Conservation (phyloP, 164 flowering plant species). For the Macadamia tetraphylla region DNA sequence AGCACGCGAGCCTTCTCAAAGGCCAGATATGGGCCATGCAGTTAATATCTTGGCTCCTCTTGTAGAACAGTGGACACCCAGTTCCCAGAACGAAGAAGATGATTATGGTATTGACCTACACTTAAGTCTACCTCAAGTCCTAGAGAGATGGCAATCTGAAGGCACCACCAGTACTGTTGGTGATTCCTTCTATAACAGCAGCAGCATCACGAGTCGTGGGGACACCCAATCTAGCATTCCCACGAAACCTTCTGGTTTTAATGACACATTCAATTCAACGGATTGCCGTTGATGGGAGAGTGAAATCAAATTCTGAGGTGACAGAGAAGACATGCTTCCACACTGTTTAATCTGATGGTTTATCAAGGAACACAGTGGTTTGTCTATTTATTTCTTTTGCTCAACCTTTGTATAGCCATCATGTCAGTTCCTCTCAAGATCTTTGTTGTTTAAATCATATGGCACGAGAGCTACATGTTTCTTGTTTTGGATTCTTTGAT, state of each 20-base stretch:
- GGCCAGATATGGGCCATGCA: slow-evolving; percentile 54
- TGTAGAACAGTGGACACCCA: slow-evolving; percentile 54
- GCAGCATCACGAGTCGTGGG: slow-evolving; percentile 8
- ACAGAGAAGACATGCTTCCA: background rate
- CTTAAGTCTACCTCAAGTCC: slow-evolving; percentile 30
- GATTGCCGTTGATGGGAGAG: slow-evolving; percentile 23
- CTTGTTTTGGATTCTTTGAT: slow-evolving; percentile 7
- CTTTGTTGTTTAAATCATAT: background rate
- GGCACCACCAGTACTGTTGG: slow-evolving; percentile 25
- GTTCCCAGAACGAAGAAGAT: slow-evolving; percentile 28
- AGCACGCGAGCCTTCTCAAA: slow-evolving; percentile 44
- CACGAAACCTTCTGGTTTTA: slow-evolving; percentile 33
- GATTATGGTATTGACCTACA: slow-evolving; percentile 19
- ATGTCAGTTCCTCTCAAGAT: background rate
- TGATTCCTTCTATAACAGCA: slow-evolving; percentile 11
- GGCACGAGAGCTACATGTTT: background rate
- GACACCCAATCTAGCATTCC: slow-evolving; percentile 42
- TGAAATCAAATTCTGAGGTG: background rate
- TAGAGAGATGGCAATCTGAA: slow-evolving; percentile 38
- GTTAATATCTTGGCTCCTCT: slow-evolving; percentile 45
- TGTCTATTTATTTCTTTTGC: background rate
- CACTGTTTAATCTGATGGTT: background rate
- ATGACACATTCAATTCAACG: slow-evolving; percentile 32
- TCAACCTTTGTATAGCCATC: background rate
- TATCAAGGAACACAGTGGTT: background rate